These are phyloP conservation scores for Citrus mangshanensis DNA, from an alignment of 345 rosid genomes.

Conservation along the genomic window DNA sequence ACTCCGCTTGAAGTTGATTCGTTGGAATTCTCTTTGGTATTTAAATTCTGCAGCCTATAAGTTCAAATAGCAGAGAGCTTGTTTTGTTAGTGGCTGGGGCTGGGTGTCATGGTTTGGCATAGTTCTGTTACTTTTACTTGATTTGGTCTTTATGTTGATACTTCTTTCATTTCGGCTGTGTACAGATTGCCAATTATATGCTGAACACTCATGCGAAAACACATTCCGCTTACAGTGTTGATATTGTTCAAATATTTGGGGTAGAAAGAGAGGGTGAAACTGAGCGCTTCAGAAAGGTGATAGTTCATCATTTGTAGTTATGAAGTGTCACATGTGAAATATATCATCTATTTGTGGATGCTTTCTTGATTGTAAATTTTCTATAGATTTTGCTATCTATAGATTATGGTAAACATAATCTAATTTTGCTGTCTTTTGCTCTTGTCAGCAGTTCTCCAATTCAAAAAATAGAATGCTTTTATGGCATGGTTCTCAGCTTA, in stretches of 20 bases:
- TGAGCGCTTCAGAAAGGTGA: slow-evolving; percentile 62
- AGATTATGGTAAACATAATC: not conserved
- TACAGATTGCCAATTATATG: slow-evolving; percentile 66
- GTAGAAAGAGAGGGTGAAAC: slow-evolving; percentile 60
- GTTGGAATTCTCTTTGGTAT: slow-evolving; percentile 67
- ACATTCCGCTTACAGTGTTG: slow-evolving; percentile 66
- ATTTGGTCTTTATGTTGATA: not conserved
- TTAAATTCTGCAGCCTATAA: not conserved
- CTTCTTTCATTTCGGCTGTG: slow-evolving; percentile 10
- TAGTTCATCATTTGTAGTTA: not conserved
- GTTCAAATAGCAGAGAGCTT: slow-evolving; percentile 1
- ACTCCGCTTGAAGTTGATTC: slow-evolving; percentile 60
- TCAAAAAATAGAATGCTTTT: slow-evolving; percentile 73
- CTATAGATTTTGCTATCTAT: not conserved
- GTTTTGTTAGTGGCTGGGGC: not conserved
- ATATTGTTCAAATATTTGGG: slow-evolving; percentile 65
- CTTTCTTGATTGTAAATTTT: not conserved
- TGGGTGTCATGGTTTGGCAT: not conserved
- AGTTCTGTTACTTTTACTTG: not conserved
- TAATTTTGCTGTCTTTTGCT: slow-evolving; percentile 7
- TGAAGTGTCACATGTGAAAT: not conserved
- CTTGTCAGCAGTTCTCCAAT: slow-evolving; percentile 49
- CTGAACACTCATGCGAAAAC: slow-evolving; percentile 87
- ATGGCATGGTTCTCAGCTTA: slow-evolving; percentile 95
- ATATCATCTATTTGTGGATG: not conserved